A percentile compares a stretch with the other conserved stretches of the same genome.
Evolutionary conservation across 345 rosid genomes (phyloP).

Genomic region (Firmiana major): DNA sequence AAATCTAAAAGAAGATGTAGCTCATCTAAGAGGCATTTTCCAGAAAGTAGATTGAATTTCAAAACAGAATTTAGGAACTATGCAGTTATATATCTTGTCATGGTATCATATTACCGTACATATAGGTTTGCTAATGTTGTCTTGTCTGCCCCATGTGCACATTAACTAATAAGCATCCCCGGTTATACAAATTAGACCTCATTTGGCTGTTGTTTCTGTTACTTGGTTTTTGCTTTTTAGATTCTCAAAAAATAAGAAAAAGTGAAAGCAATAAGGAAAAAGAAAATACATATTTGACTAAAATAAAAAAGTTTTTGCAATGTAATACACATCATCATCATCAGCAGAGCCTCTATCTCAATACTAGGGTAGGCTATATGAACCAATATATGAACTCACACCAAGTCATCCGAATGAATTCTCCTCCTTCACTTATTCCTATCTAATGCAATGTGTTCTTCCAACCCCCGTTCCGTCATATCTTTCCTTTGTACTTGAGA

Average conservation of each 20-base stretch:
- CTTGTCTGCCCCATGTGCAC: not conserved
- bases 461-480: too few relatives aligned
- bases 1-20: not conserved
- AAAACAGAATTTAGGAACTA: not conserved
- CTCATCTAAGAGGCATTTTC: not conserved
- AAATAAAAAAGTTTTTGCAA: not conserved
- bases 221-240: not conserved
- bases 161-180: not conserved
- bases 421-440: too few relatives aligned
- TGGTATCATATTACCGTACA: not conserved
- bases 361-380: too few relatives aligned
- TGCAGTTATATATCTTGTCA: not conserved
- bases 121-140: not conserved
- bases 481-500: too few relatives aligned
- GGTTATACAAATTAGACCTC: not conserved
- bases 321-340: not conserved
- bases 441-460: too few relatives aligned
- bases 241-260: not conserved
- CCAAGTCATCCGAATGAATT: too few relatives aligned
- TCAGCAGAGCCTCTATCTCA: too few relatives aligned
- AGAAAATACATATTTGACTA: not conserved
- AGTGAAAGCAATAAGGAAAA: not conserved
- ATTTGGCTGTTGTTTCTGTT: not conserved
- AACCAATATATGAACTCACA: too few relatives aligned
- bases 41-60: not conserved